Conservation (phyloP, 2,329 filamentous ascomycete species). For the Fusarium tjaetaba region DNA sequence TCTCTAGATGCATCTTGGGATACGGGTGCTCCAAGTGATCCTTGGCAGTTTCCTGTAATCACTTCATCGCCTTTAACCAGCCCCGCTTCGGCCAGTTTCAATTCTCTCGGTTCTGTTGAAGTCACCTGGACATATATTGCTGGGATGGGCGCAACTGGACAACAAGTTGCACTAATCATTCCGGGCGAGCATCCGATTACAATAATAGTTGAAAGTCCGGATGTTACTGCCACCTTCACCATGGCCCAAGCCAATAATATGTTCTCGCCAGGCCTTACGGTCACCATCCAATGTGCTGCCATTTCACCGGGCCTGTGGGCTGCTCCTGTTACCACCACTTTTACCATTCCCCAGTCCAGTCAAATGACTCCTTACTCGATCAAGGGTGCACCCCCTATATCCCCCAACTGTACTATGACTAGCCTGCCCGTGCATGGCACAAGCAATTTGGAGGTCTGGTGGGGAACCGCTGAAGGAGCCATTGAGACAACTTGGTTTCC, state of each 20-base stretch:
- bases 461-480: not conserved
- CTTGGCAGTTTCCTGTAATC: not conserved
- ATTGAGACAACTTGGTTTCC: not conserved
- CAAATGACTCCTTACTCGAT: not conserved
- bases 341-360: not conserved
- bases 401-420: accelerated
- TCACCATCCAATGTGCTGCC: not conserved
- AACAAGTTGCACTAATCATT: not conserved
- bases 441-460: not conserved
- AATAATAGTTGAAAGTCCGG: not conserved
- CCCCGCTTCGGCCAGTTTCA: not conserved
- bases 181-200: not conserved
- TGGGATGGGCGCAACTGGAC: accelerated
- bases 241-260: not conserved
- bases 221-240: not conserved
- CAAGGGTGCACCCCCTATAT: not conserved
- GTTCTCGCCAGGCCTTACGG: accelerated
- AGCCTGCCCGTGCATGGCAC: not conserved
- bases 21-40: not conserved
- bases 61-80: not conserved
- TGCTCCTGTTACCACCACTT: not conserved
- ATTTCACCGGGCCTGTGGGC: not conserved
- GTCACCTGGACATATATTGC: not conserved
- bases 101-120: not conserved
- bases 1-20: not conserved